phyloP scores from a whole-genome alignment of 148 eudicot genomes.

The Vaccinium macrocarpon region DNA sequence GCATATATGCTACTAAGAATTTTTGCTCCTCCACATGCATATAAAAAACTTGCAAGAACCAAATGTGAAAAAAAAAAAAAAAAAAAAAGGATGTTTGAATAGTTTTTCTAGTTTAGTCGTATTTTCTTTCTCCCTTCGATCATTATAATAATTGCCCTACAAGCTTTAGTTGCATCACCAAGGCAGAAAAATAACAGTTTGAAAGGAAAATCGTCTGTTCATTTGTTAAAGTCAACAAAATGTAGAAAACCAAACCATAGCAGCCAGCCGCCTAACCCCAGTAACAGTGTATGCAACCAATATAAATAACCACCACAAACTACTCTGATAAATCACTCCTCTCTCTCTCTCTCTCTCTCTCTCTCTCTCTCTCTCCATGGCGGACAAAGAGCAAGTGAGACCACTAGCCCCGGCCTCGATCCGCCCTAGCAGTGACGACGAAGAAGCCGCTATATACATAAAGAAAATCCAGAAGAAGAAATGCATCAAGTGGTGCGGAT shows the following conservation, averaged over 20 bases:
- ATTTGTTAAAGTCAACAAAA: not conserved
- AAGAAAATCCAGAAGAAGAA: conserved; percentile 8
- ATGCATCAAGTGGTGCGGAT: conserved; percentile 26
- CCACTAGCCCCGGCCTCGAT: conserved; percentile 38
- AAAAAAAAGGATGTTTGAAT: too few species aligned
- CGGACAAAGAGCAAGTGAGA: conserved; percentile 33
- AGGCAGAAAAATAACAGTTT: not conserved
- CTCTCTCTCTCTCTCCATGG: conserved; percentile 19
- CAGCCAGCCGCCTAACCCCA: not conserved
- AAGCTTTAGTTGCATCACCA: not conserved
- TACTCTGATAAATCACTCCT: not conserved
- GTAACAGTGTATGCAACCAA: not conserved
- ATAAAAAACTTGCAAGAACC: too few species aligned
- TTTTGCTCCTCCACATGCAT: too few species aligned
- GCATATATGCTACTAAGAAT: too few species aligned
- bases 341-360: not conserved
- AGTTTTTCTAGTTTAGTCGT: too few species aligned
- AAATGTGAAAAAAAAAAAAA: too few species aligned
- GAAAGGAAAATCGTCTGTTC: not conserved
- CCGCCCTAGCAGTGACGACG: conserved; percentile 28
- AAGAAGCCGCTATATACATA: not conserved
- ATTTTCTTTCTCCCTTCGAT: too few species aligned
- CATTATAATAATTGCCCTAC: not conserved
- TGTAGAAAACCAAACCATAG: not conserved
- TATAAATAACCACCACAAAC: not conserved